Percentiles rank a stretch among this genome's conserved stretches.
Conservation (phyloP, 345 rosid genomes). For the Corchorus capsularis region DNA sequence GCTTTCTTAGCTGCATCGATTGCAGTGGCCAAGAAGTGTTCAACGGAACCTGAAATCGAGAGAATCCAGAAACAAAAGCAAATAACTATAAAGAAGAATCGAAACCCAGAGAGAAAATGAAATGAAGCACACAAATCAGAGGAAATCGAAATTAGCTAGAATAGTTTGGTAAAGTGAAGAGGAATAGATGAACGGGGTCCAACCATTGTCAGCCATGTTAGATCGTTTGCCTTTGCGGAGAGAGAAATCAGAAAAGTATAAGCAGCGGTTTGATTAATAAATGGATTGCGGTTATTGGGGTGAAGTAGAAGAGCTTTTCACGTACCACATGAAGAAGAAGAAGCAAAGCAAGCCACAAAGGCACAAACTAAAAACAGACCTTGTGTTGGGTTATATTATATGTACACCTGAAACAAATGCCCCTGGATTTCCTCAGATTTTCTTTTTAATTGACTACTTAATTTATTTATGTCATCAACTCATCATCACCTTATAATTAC, state of each 20-base stretch:
- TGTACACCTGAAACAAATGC: background rate
- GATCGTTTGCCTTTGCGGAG: background rate
- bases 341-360: background rate
- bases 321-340: slow-evolving; percentile 1
- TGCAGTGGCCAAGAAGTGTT: slow-evolving; percentile 64
- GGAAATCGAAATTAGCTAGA: background rate
- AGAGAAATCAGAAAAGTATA: background rate
- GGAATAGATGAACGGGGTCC: background rate
- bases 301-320: slow-evolving; percentile 18
- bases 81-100: background rate
- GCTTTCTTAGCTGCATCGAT: slow-evolving; percentile 89
- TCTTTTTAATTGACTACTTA: too few relatives aligned
- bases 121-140: background rate
- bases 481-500: too few relatives aligned
- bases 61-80: background rate
- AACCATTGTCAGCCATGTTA: slow-evolving; percentile 64
- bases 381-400: background rate
- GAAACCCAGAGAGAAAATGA: background rate
- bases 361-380: background rate
- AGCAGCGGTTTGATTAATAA: background rate
- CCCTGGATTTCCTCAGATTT: background rate
- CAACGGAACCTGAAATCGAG: slow-evolving; percentile 51
- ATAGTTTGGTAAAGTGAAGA: background rate
- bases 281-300: background rate
- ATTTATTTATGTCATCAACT: too few relatives aligned